Base-by-base conservation (phyloP, 2,329 filamentous ascomycete species). In the Calonectria leucothoes region DNA sequence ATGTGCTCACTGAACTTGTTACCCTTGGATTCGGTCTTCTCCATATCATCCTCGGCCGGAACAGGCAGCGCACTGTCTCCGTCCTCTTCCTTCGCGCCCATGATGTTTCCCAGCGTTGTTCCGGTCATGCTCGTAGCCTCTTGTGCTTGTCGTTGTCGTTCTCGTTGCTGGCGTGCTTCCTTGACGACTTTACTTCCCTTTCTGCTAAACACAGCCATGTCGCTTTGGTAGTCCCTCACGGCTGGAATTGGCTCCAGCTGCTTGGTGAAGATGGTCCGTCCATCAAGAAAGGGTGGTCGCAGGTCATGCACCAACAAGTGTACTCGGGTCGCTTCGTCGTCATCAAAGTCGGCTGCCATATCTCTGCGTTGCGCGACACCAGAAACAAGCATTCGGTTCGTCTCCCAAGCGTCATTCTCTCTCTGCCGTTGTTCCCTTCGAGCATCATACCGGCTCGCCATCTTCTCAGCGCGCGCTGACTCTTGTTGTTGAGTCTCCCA, bases 371-470 rank as follows among this genome's bases (percentile, higher is more conserved):
- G 97, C 23, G 97, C 97, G 23, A 99, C 96, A 70, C 96, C 96
- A 25, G 96, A 98, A 1, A 96, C 97, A 74, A 99, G 89, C 97
- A 99, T 98, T 72, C 97, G 94, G 83, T 99, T 99, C 20, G 96
- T 97, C 85, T 99, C 97, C 97, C 97, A 99, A 0, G 96, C 96
- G 85, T 99, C 97, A 52, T 97, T 95, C 82, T 99, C 97, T 82
- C 94, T 95, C 83, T 98, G 95, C 79, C 96, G 94, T 84, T 98
- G 95, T 71, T 95, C 89, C 74, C 93, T 93, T 65, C 94, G 90
- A 55, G 94, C 94, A 68, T 87, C 90, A 80, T 88, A 91, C 79
- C 90, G 93, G 66, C 90, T 93, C 6, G 92, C 89, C 87, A 97
- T 97, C 88, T 95, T 97, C 84, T 97, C 94, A 11, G 92, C 89